Percentiles rank a stretch among this genome's conserved stretches.
Conservation (phyloP, 306 rosid species). For the Trichosanthes truncata region DNA sequence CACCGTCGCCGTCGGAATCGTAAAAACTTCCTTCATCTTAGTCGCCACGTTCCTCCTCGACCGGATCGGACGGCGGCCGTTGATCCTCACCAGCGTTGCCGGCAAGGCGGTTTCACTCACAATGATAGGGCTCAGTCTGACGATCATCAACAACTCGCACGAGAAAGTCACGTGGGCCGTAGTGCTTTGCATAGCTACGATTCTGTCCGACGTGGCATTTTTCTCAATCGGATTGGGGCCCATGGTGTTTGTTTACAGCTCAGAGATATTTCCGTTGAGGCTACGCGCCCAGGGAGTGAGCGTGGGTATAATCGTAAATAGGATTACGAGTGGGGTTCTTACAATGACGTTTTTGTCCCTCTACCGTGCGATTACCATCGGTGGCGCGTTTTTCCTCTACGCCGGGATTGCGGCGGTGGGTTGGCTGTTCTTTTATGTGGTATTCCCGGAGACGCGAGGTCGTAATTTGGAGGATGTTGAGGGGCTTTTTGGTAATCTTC, state of each 20-base stretch:
- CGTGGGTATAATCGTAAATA: conserved; percentile 43
- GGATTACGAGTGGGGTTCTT: conserved; percentile 54
- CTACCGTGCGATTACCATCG: conserved; percentile 30
- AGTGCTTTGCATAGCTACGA: conserved; percentile 28
- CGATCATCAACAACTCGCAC: conserved; percentile 23
- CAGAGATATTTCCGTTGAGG: conserved; percentile 68
- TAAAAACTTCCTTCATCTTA: conserved; percentile 46
- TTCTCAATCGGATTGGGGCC: conserved; percentile 87
- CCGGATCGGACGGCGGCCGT: conserved; percentile 59
- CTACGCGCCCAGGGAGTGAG: conserved; percentile 70
- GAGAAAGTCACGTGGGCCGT: conserved; percentile 43
- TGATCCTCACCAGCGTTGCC: conserved; percentile 40
- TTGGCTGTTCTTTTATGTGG: conserved; percentile 39
- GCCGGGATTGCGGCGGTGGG: conserved; percentile 30
- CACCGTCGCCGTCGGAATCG: conserved; percentile 67
- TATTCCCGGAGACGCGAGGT: conserved; percentile 73
- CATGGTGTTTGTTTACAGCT: conserved; percentile 49
- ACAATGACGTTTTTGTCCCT: conserved; percentile 71
- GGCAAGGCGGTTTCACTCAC: conserved; percentile 49
- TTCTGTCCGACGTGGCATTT: conserved; percentile 34
- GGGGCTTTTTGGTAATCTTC: conserved; percentile 48
- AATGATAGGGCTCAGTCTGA: conserved; percentile 27
- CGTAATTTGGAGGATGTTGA: conserved; percentile 72
- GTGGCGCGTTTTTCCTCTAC: conserved; percentile 68
- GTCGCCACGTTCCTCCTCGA: conserved; percentile 61